A percentile compares a stretch with the other conserved stretches of the same genome.
Evolutionary conservation across 2,329 filamentous ascomycete species (phyloP).

Genomic region (Fusarium sp.): DNA sequence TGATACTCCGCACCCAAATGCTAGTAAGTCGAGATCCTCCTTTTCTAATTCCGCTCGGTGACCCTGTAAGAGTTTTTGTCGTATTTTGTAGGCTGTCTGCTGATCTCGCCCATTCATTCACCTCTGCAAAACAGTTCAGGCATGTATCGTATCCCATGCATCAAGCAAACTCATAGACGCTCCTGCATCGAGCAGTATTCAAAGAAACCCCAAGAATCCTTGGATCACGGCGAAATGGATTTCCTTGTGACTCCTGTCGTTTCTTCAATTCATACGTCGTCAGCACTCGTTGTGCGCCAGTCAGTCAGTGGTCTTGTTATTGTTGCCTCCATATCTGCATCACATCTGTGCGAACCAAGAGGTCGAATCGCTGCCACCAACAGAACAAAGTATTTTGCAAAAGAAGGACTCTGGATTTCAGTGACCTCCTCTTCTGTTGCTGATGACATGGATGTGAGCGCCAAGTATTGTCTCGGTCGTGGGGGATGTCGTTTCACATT

Average conservation of each 20-base stretch:
- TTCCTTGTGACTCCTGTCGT: accelerated
- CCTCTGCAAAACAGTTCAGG: accelerated
- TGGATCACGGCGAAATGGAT: accelerated
- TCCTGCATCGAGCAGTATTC: slow-evolving; percentile 19
- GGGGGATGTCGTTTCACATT: accelerated
- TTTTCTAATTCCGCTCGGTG: background rate
- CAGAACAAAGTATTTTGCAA: too few species aligned
- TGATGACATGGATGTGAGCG: accelerated
- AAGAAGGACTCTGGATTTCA: accelerated
- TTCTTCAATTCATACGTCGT: accelerated
- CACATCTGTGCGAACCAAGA: background rate
- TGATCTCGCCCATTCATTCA: too few species aligned
- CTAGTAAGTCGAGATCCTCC: background rate
- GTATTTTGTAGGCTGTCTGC: background rate
- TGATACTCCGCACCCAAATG: too few species aligned
- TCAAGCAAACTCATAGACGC: background rate
- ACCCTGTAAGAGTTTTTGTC: accelerated
- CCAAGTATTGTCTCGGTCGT: accelerated
- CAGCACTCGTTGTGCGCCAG: background rate
- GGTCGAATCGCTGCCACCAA: background rate
- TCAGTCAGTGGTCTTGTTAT: background rate
- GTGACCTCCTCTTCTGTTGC: accelerated
- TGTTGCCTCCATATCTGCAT: background rate
- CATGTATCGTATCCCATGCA: accelerated
- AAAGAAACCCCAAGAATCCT: accelerated